Percentiles rank a stretch among this genome's conserved stretches.
phyloP scores from a whole-genome alignment of 2,329 filamentous ascomycete genomes.

The Aspergillus udagawae region DNA sequence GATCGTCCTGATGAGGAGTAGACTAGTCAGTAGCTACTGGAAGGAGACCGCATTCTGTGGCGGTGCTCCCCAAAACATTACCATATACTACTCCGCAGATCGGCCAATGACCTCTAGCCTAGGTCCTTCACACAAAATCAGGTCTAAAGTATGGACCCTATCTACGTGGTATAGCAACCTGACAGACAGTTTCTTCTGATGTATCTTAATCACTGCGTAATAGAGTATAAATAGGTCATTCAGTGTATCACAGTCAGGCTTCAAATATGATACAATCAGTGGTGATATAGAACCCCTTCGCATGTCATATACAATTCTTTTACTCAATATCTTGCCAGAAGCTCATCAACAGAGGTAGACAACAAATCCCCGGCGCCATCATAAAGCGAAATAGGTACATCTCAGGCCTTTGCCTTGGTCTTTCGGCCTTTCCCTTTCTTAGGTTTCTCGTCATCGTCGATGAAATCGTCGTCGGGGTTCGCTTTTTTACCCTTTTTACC shows the following conservation, averaged over 20 bases:
- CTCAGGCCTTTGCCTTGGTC: constrained; percentile 24
- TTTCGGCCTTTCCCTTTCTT: constrained; percentile 45
- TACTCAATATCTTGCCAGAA: neutral
- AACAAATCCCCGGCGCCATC: neutral
- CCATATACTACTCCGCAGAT: constrained; percentile 8
- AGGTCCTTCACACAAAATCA: neutral
- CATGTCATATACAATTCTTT: neutral
- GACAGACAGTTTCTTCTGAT: too few relatives aligned
- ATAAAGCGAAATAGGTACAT: neutral
- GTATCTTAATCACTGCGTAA: neutral
- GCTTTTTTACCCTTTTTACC: constrained; percentile 39
- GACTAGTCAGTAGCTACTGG: neutral
- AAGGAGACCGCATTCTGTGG: constrained; percentile 4
- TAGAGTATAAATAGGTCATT: neutral
- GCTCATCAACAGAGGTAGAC: neutral
- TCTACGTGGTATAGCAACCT: neutral
- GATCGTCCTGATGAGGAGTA: neutral
- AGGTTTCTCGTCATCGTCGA: constrained; percentile 48
- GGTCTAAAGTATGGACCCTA: neutral
- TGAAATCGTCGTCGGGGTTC: constrained; percentile 28
- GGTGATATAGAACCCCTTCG: neutral
- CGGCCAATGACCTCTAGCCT: constrained; percentile 9
- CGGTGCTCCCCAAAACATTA: constrained; percentile 4
- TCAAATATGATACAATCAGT: neutral
- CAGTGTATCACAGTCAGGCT: neutral